Evolutionary conservation across 1,284 basidiomycete genomes (phyloP).

Genomic region (Trametes pubescens): DNA sequence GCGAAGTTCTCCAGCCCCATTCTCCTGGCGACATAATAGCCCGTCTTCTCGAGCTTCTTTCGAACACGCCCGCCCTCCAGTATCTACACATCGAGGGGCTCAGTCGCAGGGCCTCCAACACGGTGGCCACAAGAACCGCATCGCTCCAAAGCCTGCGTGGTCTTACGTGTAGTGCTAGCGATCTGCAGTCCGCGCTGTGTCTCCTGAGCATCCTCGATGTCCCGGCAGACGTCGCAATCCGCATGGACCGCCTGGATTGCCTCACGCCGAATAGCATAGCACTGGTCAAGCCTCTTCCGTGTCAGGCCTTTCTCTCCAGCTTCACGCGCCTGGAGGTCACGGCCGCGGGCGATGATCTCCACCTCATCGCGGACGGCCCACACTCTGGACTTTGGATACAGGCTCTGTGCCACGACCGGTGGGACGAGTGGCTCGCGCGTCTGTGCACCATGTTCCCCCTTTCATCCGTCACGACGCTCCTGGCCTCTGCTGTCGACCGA

Average conservation of each 20-base stretch:
- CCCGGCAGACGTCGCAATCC: not conserved
- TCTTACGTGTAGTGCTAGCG: not conserved
- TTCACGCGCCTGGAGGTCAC: not conserved
- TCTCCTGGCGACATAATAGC: not conserved
- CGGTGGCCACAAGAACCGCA: not conserved
- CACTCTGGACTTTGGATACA: not conserved
- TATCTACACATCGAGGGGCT: not conserved
- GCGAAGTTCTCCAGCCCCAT: not conserved
- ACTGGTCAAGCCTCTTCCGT: not conserved
- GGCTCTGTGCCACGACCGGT: not conserved
- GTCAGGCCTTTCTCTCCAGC: not conserved
- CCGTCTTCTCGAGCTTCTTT: not conserved
- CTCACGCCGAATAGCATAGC: no score
- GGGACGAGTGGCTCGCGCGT: not conserved
- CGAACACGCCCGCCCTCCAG: conserved; percentile 1
- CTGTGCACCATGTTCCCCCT: not conserved
- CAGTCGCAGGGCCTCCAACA: no score
- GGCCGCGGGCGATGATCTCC: not conserved
- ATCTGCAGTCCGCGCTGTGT: not conserved
- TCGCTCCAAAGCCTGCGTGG: not conserved
- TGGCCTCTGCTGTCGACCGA: not conserved
- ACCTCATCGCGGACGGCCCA: conserved; percentile 5
- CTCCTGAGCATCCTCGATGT: not conserved
- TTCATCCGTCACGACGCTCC: not conserved
- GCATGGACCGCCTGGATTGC: not conserved